Evolutionary conservation across 495 filamentous ascomycete genomes (phyloP), one percentile per base, ranked within the genome.

Genomic region (Darksidea phi): DNA sequence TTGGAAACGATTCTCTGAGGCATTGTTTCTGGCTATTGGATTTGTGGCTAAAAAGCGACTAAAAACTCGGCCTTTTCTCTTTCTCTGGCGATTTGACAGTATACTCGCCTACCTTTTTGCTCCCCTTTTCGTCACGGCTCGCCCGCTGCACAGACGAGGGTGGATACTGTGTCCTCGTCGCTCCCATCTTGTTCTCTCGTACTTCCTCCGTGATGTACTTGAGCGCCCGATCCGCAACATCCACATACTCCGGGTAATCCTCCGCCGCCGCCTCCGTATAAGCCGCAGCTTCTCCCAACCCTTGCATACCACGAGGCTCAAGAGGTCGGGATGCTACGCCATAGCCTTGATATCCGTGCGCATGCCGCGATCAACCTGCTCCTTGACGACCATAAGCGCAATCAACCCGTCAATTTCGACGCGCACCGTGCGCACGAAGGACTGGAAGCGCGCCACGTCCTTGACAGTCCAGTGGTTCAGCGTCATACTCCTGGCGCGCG

Each of bases 261-360:
- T 53, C 32, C 10, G 45, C 11, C 48, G 63, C 69, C 6, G 58
- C 63, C 24, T 69, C 67, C 59, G 54, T 21, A 74, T 63, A 12
- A 74, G 61, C n/a, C 51, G 36, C 23, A 74, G 61, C 52, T 73
- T 74, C 28, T 57, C 56, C 50, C 43, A 56, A 41, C 73, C 72
- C 7, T 20, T 2, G 18, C 45, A 15, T 18, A 64, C 52, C 3
- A 45, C 18, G 1, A 56, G 50, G 4, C 54, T 51, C 17, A 41
- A 50, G 15, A 61, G 36, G 38, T 57, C 57, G 1, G 69, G 67
- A 52, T 74, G 72, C 72, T 71, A 74, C 2, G 71, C 72, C 42
- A 74, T 60, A 6, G 61, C 60, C 18, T 58, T 61, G 25, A 74
- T 71, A 50, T 74, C 72, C 25, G 66, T 66, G 21, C 63, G 62